Evolutionary conservation across 1,284 basidiomycete species (phyloP).

Genomic region (Cryptococcus floricola): DNA sequence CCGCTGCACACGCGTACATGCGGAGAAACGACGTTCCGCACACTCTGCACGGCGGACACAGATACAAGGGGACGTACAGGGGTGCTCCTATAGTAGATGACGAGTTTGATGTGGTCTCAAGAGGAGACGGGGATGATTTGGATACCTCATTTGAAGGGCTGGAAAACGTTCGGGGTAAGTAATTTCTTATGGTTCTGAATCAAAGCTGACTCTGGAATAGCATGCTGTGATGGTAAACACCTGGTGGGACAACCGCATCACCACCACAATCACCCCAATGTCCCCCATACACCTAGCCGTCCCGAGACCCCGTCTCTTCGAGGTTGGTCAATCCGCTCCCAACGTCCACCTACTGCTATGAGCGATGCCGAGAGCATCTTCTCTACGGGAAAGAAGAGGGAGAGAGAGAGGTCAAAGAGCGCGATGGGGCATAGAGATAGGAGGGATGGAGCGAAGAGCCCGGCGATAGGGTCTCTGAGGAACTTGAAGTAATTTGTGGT

Average conservation of each 20-base stretch:
- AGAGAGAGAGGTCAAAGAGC: conserved; percentile 11
- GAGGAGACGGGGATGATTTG: conserved; percentile 62
- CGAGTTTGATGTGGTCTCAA: conserved; percentile 58
- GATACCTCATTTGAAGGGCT: conserved; percentile 86
- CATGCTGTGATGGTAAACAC: conserved; percentile 90
- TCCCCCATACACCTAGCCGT: conserved; percentile 23
- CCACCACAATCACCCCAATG: conserved; percentile 55
- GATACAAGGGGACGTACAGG: conserved; percentile 44
- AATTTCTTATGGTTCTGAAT: neutral
- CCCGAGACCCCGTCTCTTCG: conserved; percentile 32
- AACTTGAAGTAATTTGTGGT: neutral
- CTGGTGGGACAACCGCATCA: conserved; percentile 58
- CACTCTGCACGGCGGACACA: conserved; percentile 39
- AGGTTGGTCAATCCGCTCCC: conserved; percentile 28
- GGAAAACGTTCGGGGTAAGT: conserved; percentile 72
- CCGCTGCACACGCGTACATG: conserved; percentile 82
- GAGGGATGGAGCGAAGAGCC: conserved; percentile 4
- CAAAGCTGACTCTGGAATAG: conserved; percentile 34
- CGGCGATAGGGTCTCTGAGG: neutral
- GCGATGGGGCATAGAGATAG: conserved; percentile 15
- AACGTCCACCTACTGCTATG: conserved; percentile 19
- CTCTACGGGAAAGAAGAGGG: conserved; percentile 13
- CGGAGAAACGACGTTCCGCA: conserved; percentile 56
- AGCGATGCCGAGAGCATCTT: conserved; percentile 15
- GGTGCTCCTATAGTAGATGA: conserved; percentile 46